Conservation (phyloP, 2,329 filamentous ascomycete genomes). For the Talaromyces atroroseus region DNA sequence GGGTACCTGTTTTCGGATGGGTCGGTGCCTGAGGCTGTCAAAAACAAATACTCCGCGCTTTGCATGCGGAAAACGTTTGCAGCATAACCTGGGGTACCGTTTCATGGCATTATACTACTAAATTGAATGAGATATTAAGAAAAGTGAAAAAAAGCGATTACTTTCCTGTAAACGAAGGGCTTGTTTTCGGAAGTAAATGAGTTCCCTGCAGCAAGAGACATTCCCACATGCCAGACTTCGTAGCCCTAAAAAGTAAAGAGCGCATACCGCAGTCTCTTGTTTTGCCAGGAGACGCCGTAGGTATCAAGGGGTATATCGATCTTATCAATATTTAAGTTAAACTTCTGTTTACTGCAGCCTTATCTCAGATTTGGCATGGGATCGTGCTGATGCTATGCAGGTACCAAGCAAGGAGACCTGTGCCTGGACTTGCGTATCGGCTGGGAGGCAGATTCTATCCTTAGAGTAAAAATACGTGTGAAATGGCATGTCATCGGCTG, state of each 20-base stretch:
- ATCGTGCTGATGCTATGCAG: background rate
- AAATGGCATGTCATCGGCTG: too few species aligned
- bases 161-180: background rate
- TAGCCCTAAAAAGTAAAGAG: background rate
- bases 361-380: background rate
- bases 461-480: too few species aligned
- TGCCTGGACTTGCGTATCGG: too few species aligned
- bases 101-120: background rate
- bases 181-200: background rate
- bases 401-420: background rate
- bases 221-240: background rate
- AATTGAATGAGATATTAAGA: background rate
- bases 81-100: background rate
- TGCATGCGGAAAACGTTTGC: constrained; percentile 7
- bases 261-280: background rate
- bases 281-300: background rate
- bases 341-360: background rate
- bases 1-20: constrained; percentile 4
- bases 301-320: background rate
- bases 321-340: too few species aligned
- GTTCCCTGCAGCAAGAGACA: background rate
- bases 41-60: background rate
- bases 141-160: background rate
- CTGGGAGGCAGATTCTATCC: too few species aligned
- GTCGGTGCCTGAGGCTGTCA: constrained; percentile 4